A percentile compares a stretch with the other conserved stretches of the same genome.
Evolutionary conservation across 371 early-diverging fungal species (phyloP).

Genomic region (Pancytospora philotis): DNA sequence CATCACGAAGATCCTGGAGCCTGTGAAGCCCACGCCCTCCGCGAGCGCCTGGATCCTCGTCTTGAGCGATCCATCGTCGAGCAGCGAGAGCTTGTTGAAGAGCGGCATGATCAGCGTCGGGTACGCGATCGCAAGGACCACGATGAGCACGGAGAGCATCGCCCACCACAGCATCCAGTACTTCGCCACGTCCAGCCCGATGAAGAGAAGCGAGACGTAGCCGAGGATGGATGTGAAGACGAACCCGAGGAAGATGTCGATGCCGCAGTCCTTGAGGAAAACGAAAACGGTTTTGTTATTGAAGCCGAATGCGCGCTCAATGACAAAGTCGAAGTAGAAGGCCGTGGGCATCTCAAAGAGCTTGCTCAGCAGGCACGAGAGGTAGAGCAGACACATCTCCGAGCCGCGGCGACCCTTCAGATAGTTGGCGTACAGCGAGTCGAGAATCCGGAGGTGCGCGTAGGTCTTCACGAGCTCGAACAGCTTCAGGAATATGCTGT

Average conservation of each 20-base stretch:
- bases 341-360: conserved; percentile 66
- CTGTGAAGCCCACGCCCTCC: conserved; percentile 72
- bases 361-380: background rate
- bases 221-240: conserved; percentile 63
- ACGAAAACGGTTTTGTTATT: conserved; percentile 77
- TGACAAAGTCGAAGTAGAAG: conserved; percentile 76
- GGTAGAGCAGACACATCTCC: background rate
- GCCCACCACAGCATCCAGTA: conserved; percentile 27
- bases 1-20: conserved; percentile 79
- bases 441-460: too few relatives aligned
- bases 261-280: conserved; percentile 67
- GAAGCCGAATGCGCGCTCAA: conserved; percentile 84
- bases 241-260: conserved; percentile 9
- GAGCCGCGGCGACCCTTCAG: too few relatives aligned
- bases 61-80: conserved; percentile 71
- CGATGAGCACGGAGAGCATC: conserved; percentile 67
- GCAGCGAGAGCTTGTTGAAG: conserved; percentile 83
- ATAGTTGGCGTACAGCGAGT: too few relatives aligned
- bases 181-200: conserved; percentile 25
- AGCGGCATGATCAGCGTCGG: conserved; percentile 87
- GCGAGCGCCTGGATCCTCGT: conserved; percentile 73
- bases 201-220: conserved; percentile 12
- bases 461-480: too few relatives aligned
- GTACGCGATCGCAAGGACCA: conserved; percentile 70
- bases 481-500: too few relatives aligned